These are phyloP conservation scores for Goffeauzyma gilvescens DNA, from an alignment of 768 basidiomycete species.

Conservation along the genomic window DNA sequence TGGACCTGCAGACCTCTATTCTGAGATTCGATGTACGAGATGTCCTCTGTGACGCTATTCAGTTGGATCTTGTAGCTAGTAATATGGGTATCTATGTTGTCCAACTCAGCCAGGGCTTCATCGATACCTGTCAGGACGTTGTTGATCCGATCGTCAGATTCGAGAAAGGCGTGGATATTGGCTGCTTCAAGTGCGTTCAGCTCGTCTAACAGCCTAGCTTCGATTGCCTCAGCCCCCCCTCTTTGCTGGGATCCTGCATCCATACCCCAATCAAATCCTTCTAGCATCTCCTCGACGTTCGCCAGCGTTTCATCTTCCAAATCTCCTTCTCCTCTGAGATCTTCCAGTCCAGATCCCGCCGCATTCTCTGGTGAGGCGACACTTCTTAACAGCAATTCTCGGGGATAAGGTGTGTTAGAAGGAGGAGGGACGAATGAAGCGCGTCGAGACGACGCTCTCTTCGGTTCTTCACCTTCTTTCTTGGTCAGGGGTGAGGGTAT, in stretches of 20 bases:
- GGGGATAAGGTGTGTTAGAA: conserved; percentile 26
- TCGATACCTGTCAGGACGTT: conserved; percentile 75
- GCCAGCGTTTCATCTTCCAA: conserved; percentile 52
- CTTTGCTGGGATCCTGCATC: conserved; percentile 29
- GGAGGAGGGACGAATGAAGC: conserved; percentile 34
- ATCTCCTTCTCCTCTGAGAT: conserved; percentile 33
- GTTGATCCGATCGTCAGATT: conserved; percentile 77
- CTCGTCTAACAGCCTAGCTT: conserved; percentile 72
- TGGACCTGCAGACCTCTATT: conserved; percentile 93
- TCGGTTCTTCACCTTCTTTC: no score
- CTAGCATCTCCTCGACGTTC: conserved; percentile 95
- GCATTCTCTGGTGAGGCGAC: conserved; percentile 13
- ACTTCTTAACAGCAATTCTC: conserved; percentile 26
- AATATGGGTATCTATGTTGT: conserved; percentile 70
- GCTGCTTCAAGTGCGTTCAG: conserved; percentile 87
- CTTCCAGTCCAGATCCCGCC: conserved; percentile 40
- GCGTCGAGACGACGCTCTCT: conserved; percentile 39
- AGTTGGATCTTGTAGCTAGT: conserved; percentile 92
- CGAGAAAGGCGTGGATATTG: conserved; percentile 90
- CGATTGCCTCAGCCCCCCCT: conserved; percentile 75
- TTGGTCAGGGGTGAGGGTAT: conserved; percentile 36
- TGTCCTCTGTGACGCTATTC: conserved; percentile 92
- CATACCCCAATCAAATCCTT: conserved; percentile 74
- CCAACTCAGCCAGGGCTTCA: conserved; percentile 68
- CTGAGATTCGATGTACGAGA: conserved; percentile 84